Evolutionary conservation across 371 early-diverging fungal genomes (phyloP).

Genomic region (Mortierella sp.): DNA sequence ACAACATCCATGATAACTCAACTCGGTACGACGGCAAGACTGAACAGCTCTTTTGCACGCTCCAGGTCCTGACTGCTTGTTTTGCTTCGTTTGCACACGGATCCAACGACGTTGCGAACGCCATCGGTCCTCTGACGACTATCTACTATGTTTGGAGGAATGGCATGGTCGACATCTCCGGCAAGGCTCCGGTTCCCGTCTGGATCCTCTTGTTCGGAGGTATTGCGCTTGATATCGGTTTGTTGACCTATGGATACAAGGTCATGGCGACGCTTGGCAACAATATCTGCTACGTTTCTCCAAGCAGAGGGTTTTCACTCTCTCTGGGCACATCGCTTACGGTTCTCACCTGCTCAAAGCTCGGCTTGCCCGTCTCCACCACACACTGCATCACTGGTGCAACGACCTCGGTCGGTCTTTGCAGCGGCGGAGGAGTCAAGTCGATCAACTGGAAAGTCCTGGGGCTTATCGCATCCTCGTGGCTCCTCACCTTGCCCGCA

Average conservation of each 20-base stretch:
- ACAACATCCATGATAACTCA: constrained; percentile 69
- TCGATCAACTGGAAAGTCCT: constrained; percentile 89
- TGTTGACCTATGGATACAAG: constrained; percentile 76
- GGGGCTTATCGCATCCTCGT: constrained; percentile 75
- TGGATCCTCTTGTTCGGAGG: constrained; percentile 89
- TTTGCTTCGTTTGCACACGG: constrained; percentile 93
- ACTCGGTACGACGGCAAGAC: constrained; percentile 80
- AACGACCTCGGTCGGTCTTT: constrained; percentile 84
- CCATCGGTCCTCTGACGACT: constrained; percentile 83
- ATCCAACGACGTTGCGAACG: constrained; percentile 92
- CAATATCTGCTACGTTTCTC: constrained; percentile 87
- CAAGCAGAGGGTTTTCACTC: constrained; percentile 86
- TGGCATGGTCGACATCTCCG: constrained; percentile 61
- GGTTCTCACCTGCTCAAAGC: constrained; percentile 84
- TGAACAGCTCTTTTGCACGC: constrained; percentile 85
- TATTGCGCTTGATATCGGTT: constrained; percentile 83
- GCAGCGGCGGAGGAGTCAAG: constrained; percentile 71
- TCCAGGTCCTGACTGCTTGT: constrained; percentile 87
- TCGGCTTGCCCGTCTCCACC: constrained; percentile 88
- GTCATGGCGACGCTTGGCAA: constrained; percentile 86
- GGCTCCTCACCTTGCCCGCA: constrained; percentile 87
- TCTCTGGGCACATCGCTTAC: constrained; percentile 87
- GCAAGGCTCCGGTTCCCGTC: constrained; percentile 69
- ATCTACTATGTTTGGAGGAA: constrained; percentile 78
- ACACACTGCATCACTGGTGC: constrained; percentile 93